These are phyloP conservation scores for Fusarium dlaminii DNA, from an alignment of 2,329 filamentous ascomycete genomes.

Conservation along the genomic window DNA sequence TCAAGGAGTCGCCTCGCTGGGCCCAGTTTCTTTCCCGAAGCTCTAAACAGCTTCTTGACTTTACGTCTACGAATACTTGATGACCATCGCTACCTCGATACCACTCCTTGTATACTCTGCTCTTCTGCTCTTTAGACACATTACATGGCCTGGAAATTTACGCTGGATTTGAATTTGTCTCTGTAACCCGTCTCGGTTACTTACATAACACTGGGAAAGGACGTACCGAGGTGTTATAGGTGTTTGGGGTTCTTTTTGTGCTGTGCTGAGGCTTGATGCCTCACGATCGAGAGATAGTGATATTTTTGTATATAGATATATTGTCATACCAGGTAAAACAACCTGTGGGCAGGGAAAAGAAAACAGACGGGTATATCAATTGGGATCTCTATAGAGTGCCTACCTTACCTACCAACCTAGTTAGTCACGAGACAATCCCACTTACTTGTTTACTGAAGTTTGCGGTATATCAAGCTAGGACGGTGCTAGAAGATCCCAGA, in stretches of 20 bases:
- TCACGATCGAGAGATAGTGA: slow-evolving; percentile 9
- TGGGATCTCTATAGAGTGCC: slow-evolving; percentile 12
- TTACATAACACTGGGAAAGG: slow-evolving; percentile 12
- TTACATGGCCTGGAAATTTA: slow-evolving; percentile 39
- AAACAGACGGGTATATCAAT: slow-evolving; percentile 5
- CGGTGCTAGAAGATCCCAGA: background rate
- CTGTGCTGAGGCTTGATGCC: slow-evolving; percentile 16
- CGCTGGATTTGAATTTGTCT: slow-evolving; percentile 35
- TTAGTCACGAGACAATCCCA: slow-evolving; percentile 9
- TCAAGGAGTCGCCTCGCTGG: slow-evolving; percentile 1
- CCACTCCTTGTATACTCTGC: slow-evolving; percentile 37
- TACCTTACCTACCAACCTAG: too few relatives aligned
- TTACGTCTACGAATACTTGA: slow-evolving; percentile 33
- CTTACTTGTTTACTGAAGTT: slow-evolving; percentile 5
- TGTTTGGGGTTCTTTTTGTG: slow-evolving; percentile 36
- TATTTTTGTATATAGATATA: background rate
- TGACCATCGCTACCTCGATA: slow-evolving; percentile 35
- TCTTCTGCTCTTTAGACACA: slow-evolving; percentile 34
- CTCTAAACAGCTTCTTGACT: slow-evolving; percentile 12
- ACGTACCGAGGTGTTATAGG: slow-evolving; percentile 35
- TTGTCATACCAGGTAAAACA: slow-evolving; percentile 2
- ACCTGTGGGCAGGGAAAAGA: slow-evolving; percentile 11
- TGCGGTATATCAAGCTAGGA: slow-evolving; percentile 11
- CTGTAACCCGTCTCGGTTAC: slow-evolving; percentile 26
- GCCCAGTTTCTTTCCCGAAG: slow-evolving; percentile 10